Evolutionary conservation across 2,329 filamentous ascomycete genomes (phyloP).

Genomic region (Aspergillus eucalypticola): DNA sequence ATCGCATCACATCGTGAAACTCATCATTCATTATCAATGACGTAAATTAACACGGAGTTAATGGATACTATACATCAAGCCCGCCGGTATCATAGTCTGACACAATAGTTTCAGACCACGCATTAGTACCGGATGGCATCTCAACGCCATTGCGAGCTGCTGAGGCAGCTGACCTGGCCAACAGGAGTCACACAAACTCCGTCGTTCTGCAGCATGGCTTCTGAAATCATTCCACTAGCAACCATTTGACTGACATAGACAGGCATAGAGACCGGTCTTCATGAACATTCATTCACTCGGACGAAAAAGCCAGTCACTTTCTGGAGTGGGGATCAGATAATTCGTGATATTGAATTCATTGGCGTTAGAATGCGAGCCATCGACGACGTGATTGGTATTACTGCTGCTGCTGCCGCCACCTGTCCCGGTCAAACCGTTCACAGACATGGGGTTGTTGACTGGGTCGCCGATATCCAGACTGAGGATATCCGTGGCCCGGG

Average conservation of each 20-base stretch:
- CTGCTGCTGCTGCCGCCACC: neutral
- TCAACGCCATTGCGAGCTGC: too few species aligned
- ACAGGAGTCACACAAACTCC: too few species aligned
- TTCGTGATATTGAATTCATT: conserved; percentile 50
- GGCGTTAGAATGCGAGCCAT: conserved; percentile 23
- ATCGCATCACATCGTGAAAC: conserved; percentile 1
- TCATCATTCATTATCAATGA: neutral
- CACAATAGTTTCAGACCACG: too few species aligned
- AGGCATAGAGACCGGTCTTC: too few species aligned
- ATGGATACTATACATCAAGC: neutral
- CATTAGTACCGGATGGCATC: too few species aligned
- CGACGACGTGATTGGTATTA: conserved; percentile 18
- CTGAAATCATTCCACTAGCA: too few species aligned
- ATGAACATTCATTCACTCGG: conserved; percentile 15
- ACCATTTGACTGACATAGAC: too few species aligned
- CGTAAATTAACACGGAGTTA: too few species aligned
- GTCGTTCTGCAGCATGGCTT: too few species aligned
- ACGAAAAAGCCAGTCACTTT: conserved; percentile 49
- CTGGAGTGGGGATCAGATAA: conserved; percentile 48
- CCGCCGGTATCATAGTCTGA: neutral
- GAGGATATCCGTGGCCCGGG: conserved; percentile 30
- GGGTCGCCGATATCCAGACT: conserved; percentile 29
- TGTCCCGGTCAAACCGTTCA: conserved; percentile 34
- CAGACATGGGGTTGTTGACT: conserved; percentile 38
- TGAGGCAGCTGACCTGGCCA: too few species aligned